phyloP scores from a whole-genome alignment of 257 asterid genomes.

The Nicotiana noctiflora region DNA sequence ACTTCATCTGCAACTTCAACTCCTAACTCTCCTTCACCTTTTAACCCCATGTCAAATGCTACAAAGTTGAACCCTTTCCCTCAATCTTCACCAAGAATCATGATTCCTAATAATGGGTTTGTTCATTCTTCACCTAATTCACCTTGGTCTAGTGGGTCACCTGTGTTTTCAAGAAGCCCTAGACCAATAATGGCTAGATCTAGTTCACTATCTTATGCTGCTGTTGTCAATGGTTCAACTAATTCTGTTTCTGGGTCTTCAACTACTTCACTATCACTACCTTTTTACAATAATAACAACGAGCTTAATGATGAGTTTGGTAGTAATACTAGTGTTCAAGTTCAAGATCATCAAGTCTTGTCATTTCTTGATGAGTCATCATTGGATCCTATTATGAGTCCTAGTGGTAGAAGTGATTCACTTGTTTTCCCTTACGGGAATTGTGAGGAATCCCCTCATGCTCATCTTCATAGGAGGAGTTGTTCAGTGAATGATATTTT shows the following conservation, averaged over 20 bases:
- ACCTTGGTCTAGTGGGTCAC: constrained; percentile 30
- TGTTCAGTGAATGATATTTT: constrained; percentile 67
- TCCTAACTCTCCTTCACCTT: constrained; percentile 24
- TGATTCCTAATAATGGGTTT: constrained; percentile 56
- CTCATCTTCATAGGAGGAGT: constrained; percentile 67
- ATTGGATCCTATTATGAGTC: constrained; percentile 39
- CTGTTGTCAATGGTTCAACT: constrained; percentile 48
- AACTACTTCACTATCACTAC: constrained; percentile 33
- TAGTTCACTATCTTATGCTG: constrained; percentile 35
- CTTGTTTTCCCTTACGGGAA: constrained; percentile 35
- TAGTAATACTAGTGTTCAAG: constrained; percentile 18
- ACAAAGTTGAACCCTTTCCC: constrained; percentile 36
- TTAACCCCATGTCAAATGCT: constrained; percentile 20
- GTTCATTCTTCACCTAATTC: constrained; percentile 41
- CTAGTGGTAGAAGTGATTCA: constrained; percentile 84
- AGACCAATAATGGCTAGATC: constrained; percentile 16
- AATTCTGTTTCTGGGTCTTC: constrained; percentile 35
- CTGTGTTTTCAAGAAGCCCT: constrained; percentile 27
- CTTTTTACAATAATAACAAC: constrained; percentile 23
- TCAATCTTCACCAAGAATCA: constrained; percentile 46
- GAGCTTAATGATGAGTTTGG: neutral
- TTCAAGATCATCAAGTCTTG: constrained; percentile 16
- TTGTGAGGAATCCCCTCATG: constrained; percentile 31
- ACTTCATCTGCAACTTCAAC: constrained; percentile 33
- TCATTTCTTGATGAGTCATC: constrained; percentile 67